Percentiles rank a stretch among this genome's conserved stretches.
Conservation (phyloP, 352 stramenopile genomes). For the Aphanomyces cochlioides region DNA sequence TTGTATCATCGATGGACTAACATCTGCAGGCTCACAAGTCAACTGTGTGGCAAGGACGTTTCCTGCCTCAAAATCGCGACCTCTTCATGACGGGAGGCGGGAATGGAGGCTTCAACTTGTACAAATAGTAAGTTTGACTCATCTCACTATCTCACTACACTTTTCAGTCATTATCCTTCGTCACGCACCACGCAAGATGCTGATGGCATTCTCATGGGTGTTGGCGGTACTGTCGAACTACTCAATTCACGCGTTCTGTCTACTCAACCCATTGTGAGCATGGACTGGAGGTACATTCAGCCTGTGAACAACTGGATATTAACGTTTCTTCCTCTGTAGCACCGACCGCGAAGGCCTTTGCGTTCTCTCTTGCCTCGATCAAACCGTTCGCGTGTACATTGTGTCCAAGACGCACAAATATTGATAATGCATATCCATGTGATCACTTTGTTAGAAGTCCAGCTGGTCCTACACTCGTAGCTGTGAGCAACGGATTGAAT, state of each 20-base stretch:
- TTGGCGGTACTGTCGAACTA: slow-evolving; percentile 90
- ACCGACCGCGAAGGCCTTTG: slow-evolving; percentile 92
- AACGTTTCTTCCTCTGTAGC: slow-evolving; percentile 32
- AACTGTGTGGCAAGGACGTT: slow-evolving; percentile 92
- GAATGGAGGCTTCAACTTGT: slow-evolving; percentile 96
- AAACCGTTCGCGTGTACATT: slow-evolving; percentile 93
- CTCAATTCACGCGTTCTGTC: slow-evolving; percentile 94
- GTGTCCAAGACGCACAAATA: slow-evolving; percentile 96
- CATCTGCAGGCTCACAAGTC: slow-evolving; percentile 82
- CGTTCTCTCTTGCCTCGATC: slow-evolving; percentile 90
- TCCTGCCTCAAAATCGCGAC: slow-evolving; percentile 95
- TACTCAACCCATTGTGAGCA: slow-evolving; percentile 95
- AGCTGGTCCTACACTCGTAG: slow-evolving; percentile 59
- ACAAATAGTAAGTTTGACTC: slow-evolving; percentile 90
- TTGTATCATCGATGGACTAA: not conserved
- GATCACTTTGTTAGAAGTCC: slow-evolving; percentile 63
- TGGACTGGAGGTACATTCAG: slow-evolving; percentile 89
- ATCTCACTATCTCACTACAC: slow-evolving; percentile 29
- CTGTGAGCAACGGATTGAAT: slow-evolving; percentile 54
- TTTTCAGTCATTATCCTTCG: slow-evolving; percentile 67
- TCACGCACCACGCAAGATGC: slow-evolving; percentile 82
- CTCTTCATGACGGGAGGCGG: slow-evolving; percentile 95
- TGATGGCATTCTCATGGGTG: slow-evolving; percentile 76
- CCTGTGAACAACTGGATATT: not conserved
- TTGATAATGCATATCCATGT: slow-evolving; percentile 34